Base-by-base conservation (phyloP, 345 rosid species). In the Hypericum perforatum region DNA sequence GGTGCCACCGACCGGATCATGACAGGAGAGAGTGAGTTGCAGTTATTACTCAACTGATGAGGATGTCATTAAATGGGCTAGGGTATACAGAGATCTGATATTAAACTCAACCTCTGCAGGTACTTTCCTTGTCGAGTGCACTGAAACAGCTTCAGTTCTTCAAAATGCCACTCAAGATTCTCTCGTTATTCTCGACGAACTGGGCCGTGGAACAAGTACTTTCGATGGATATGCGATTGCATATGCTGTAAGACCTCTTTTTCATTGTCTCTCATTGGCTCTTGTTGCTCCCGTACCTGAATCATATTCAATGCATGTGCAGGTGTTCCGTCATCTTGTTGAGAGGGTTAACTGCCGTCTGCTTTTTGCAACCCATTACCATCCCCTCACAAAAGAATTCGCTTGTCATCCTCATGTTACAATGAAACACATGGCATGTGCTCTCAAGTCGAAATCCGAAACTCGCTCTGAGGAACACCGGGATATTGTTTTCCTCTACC, bases 131-230 rank as follows among this genome's bases (percentile, higher is more conserved):
- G 76, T 91, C 41, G 98, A 91, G 57, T 91, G 96, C 74, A 66
- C 85, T 12, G 98, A 91, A 81, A 85, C 98, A n/a, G 90, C 96
- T 37, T 81, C 98, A 49, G 79, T 87, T 76, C 96, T 91, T 73
- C 88, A 79, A 62, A 87, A 82, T 56, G 96, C 98, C 64, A 85
- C 96, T 11, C 82, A 81, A 66, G 86, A 87, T 76, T 85, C 98
- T 43, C 77, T 91, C 11, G 95, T 91, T 48, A 67, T 91, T 74
- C 96, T 91, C 41, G 96, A 87, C 58, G 98, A 91, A 60, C 74
- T 91, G 43, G 98, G 98, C 54, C 92, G 96, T 45, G 98, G 96
- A 69, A 87, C 98, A 22, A 91, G 98, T 76, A 91, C 96, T 58
- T 91, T 85, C 58, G 96, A 88, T 50, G 96, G 98, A 61, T 92